Base-by-base conservation (phyloP, 805 yeast genomes). In the Yamadazyma paraphyllophila region DNA sequence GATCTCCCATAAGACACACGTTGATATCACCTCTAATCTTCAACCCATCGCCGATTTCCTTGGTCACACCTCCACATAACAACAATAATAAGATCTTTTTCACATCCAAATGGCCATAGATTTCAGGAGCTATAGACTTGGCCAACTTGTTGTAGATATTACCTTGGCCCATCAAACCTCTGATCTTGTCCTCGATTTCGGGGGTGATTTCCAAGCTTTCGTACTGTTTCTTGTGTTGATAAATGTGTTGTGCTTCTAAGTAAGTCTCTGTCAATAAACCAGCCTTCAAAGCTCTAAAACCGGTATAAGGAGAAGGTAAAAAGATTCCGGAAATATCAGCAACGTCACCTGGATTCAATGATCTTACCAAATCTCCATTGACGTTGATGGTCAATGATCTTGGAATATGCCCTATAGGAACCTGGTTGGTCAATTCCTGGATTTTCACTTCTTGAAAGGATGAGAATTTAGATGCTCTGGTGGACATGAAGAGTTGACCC, bases 331-430 rank as follows among this genome's bases (percentile, higher is more conserved):
- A 77, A 31, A 92, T 81, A 62, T 94, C 98, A 29, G 90, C 97
- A 26, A 85, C 77, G 64, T 94, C 99, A 58, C 99, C 99, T 1
- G 99, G 98, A 50, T 83, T 81, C 73, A 88, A 76, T 10, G 85
- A 69, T 58, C 99, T 80, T 25, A 90, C 97, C 45, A 94, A 69
- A 47, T 88, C 85, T 36, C 99, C 99, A 57, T 86, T 88, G n/a
- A 92, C 82, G 62, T 92, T 96, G 45, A 92, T 77, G 12, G 85
- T 80, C 51, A 94, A 73, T 26, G 89, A 71, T 58, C 99, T 80
- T 40, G 99, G 99, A 52, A 94, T 94, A 65, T 92, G 97, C 43
- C 99, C 99, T 25, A 91, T 92, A 1, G 99, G 99, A 13, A 94
- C 99, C 69, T 94, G 99, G 53, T 85, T 84, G 4, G 98, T 88